Percentiles rank a stretch among this genome's conserved stretches.
These are phyloP conservation scores for Sutorius australiensis DNA, from an alignment of 768 basidiomycete genomes.

Conservation along the genomic window DNA sequence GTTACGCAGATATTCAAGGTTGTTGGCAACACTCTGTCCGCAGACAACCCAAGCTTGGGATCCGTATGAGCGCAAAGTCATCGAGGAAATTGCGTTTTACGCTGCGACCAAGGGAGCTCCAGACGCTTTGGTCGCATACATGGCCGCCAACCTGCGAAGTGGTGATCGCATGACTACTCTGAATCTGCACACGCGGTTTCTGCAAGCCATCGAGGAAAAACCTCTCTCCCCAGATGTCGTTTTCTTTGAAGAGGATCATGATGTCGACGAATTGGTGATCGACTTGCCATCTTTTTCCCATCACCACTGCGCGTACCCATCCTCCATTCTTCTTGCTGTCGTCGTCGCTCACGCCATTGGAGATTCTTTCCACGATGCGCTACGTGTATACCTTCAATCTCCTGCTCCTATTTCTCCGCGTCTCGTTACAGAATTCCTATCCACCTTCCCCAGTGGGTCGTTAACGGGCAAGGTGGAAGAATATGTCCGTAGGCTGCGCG, in stretches of 20 bases:
- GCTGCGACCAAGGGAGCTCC: slow-evolving; percentile 43
- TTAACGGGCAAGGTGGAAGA: slow-evolving; percentile 40
- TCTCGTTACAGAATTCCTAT: slow-evolving; percentile 39
- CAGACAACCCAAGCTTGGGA: slow-evolving; percentile 21
- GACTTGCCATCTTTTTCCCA: slow-evolving; percentile 18
- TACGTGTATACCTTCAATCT: slow-evolving; percentile 41
- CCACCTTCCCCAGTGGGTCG: slow-evolving; percentile 32
- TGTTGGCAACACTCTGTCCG: slow-evolving; percentile 32
- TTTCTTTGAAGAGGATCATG: slow-evolving; percentile 12
- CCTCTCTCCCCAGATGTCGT: slow-evolving; percentile 14
- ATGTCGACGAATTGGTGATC: slow-evolving; percentile 26
- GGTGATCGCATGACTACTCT: slow-evolving; percentile 42
- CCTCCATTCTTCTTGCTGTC: slow-evolving; percentile 48
- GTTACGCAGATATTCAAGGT: slow-evolving; percentile 37
- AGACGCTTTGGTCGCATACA: slow-evolving; percentile 46
- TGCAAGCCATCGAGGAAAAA: slow-evolving; percentile 20
- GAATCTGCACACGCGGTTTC: slow-evolving; percentile 41
- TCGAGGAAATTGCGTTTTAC: slow-evolving; percentile 48
- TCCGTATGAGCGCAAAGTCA: slow-evolving; percentile 25
- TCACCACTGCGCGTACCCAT: slow-evolving; percentile 11
- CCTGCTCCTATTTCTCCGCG: slow-evolving; percentile 35
- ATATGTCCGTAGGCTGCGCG: slow-evolving; percentile 47
- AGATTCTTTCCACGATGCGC: slow-evolving; percentile 54
- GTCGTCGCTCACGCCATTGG: slow-evolving; percentile 60
- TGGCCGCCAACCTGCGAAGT: slow-evolving; percentile 43